Conservation (phyloP, 2,329 filamentous ascomycete genomes). For the Immersiporthe knoxdaviesiana region DNA sequence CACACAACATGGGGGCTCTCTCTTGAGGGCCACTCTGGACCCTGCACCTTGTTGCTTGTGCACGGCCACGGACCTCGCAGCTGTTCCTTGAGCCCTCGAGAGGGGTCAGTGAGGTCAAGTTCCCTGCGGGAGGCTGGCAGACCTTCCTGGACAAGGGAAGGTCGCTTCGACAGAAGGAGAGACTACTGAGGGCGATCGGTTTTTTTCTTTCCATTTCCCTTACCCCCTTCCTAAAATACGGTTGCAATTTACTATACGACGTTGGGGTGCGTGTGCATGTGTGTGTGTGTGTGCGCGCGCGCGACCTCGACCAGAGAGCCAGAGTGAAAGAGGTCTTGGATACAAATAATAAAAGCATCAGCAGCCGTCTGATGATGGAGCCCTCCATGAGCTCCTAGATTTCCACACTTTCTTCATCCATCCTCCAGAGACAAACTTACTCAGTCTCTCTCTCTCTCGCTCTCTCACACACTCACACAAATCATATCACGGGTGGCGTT, state of each 20-base stretch:
- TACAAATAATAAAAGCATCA: slow-evolving; percentile 10
- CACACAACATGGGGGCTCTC: neutral
- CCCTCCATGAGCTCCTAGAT: slow-evolving; percentile 10
- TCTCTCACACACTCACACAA: neutral
- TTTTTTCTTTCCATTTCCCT: slow-evolving; percentile 14
- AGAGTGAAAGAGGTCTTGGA: neutral
- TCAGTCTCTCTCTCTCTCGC: no score
- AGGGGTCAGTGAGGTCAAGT: slow-evolving; percentile 4
- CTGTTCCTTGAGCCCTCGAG: neutral
- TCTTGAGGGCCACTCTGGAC: neutral
- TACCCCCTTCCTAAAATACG: neutral
- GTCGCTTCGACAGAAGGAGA: slow-evolving; percentile 10
- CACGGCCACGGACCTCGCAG: neutral
- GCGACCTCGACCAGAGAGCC: slow-evolving; percentile 7
- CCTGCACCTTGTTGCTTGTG: neutral
- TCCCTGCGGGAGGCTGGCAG: slow-evolving; percentile 17
- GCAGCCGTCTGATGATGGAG: slow-evolving; percentile 13
- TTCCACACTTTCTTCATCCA: slow-evolving; percentile 11
- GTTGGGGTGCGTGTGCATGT: no score
- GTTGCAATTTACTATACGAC: slow-evolving; percentile 20
- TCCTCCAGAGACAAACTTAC: no score
- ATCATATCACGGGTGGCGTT: neutral
- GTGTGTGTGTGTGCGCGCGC: neutral
- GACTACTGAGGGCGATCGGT: slow-evolving; percentile 18
- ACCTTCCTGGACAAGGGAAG: slow-evolving; percentile 21